Evolutionary conservation across 1,284 basidiomycete genomes (phyloP).

Genomic region (Pholiota adiposa): DNA sequence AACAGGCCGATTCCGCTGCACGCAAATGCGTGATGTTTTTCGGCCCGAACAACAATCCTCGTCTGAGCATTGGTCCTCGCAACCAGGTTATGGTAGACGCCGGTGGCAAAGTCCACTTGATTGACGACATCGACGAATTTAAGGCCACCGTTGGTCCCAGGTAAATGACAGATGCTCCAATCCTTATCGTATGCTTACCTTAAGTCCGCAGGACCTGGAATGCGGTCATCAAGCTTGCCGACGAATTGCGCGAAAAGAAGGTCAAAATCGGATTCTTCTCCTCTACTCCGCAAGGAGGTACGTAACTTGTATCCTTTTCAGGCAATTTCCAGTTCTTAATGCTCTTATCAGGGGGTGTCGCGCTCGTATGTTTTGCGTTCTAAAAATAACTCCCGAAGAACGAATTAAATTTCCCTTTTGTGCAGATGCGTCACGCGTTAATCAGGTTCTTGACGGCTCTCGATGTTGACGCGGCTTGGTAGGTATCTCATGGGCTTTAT

Average conservation of each 20-base stretch:
- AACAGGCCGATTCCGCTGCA: conserved; percentile 82
- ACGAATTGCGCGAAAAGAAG: conserved; percentile 82
- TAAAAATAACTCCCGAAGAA: conserved; percentile 15
- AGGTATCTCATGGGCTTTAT: conserved; percentile 47
- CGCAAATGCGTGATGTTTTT: conserved; percentile 83
- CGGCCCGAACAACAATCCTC: conserved; percentile 79
- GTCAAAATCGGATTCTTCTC: conserved; percentile 89
- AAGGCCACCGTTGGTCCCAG: conserved; percentile 66
- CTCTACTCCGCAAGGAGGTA: conserved; percentile 88
- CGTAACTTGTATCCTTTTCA: conserved; percentile 21
- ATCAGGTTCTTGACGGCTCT: conserved; percentile 80
- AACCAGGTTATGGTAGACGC: conserved; percentile 84
- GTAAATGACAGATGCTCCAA: conserved; percentile 26
- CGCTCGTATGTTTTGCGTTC: conserved; percentile 61
- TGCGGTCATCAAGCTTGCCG: conserved; percentile 75
- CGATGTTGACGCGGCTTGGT: conserved; percentile 85
- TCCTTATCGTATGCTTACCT: conserved; percentile 3
- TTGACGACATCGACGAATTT: conserved; percentile 78
- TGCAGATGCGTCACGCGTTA: conserved; percentile 86
- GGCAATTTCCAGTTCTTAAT: conserved; percentile 12
- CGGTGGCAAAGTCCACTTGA: conserved; percentile 77
- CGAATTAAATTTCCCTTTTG: conserved; percentile 25
- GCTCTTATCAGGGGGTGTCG: conserved; percentile 74
- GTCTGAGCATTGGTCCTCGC: conserved; percentile 75
- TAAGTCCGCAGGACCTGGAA: conserved; percentile 64